Evolutionary conservation across 495 filamentous ascomycete genomes (phyloP).

Genomic region (Pyrenula aspistea): DNA sequence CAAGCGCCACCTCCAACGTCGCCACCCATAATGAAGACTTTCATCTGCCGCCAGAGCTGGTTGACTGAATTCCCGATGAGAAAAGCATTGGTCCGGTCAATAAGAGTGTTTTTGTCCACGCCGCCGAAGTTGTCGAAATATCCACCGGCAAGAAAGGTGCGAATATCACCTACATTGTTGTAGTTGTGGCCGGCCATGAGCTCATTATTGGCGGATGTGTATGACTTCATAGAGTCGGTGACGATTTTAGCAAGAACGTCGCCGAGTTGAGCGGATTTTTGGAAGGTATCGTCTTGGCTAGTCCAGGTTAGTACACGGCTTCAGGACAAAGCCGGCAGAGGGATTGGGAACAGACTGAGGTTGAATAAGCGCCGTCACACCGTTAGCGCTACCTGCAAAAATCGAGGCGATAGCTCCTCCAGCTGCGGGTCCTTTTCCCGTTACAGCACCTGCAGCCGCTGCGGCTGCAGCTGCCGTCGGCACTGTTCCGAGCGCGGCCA

Average conservation of each 20-base stretch:
- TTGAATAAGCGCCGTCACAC: background rate
- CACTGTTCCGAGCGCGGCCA: slow-evolving; percentile 8
- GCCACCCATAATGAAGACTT: slow-evolving; percentile 18
- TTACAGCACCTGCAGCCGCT: slow-evolving; percentile 6
- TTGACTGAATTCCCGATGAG: slow-evolving; percentile 14
- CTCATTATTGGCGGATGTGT: slow-evolving; percentile 14
- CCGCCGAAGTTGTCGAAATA: slow-evolving; percentile 11
- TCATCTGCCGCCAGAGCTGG: slow-evolving; percentile 11
- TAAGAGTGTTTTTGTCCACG: slow-evolving; percentile 13
- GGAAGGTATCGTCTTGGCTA: slow-evolving; percentile 12
- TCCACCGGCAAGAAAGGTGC: slow-evolving; percentile 12
- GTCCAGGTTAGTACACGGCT: background rate
- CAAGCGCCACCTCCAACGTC: slow-evolving; percentile 8
- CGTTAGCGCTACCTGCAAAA: background rate
- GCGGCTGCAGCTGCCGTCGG: slow-evolving; percentile 5
- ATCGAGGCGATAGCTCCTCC: background rate
- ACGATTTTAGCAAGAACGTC: slow-evolving; percentile 11
- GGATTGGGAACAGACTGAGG: background rate
- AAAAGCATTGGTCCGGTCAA: slow-evolving; percentile 11
- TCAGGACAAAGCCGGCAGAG: background rate
- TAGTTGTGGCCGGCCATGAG: slow-evolving; percentile 15
- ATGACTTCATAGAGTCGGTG: slow-evolving; percentile 8
- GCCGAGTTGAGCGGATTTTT: slow-evolving; percentile 17
- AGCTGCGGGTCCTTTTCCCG: slow-evolving; percentile 3
- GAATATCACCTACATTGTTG: slow-evolving; percentile 11